These are phyloP conservation scores for Pythium inflatum DNA, from an alignment of 352 stramenopile species.

Conservation along the genomic window DNA sequence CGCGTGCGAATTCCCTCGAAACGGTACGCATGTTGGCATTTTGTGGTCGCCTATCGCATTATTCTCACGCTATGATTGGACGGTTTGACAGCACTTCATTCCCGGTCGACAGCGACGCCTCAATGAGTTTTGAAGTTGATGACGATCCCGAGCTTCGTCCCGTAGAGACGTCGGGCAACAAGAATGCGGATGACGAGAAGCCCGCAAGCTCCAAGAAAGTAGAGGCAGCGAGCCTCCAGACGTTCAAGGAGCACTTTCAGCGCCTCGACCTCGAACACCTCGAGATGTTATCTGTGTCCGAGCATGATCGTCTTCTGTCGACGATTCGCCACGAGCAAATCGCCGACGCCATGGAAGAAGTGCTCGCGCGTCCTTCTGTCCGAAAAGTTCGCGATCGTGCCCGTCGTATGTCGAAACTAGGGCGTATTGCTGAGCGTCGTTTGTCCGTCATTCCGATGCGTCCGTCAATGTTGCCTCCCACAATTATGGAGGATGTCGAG, in stretches of 20 bases:
- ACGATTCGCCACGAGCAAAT: constrained; percentile 67
- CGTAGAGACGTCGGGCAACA: background rate
- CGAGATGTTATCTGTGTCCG: constrained; percentile 63
- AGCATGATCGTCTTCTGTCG: constrained; percentile 67
- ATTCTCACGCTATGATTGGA: too few species aligned
- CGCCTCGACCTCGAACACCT: constrained; percentile 39
- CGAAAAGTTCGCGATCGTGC: constrained; percentile 67
- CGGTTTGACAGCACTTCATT: constrained; percentile 3
- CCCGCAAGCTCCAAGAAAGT: constrained; percentile 20
- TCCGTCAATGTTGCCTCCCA: constrained; percentile 42
- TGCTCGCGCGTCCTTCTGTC: constrained; percentile 63
- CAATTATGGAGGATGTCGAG: constrained; percentile 43
- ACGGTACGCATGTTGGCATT: constrained; percentile 22
- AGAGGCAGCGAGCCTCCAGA: constrained; percentile 33
- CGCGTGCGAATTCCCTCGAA: constrained; percentile 20
- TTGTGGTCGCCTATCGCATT: too few species aligned
- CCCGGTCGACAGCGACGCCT: constrained; percentile 5
- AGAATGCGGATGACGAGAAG: background rate
- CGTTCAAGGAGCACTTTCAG: constrained; percentile 57
- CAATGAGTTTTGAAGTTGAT: constrained; percentile 18
- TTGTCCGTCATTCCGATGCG: constrained; percentile 55
- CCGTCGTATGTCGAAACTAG: constrained; percentile 61
- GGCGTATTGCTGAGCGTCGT: constrained; percentile 52
- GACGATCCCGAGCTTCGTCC: constrained; percentile 11
- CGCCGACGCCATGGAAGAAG: constrained; percentile 75